Percentiles rank a stretch among this genome's conserved stretches.
These are phyloP conservation scores for Anethum foeniculum DNA, from an alignment of 140 eudicot genomes.

Conservation along the genomic window DNA sequence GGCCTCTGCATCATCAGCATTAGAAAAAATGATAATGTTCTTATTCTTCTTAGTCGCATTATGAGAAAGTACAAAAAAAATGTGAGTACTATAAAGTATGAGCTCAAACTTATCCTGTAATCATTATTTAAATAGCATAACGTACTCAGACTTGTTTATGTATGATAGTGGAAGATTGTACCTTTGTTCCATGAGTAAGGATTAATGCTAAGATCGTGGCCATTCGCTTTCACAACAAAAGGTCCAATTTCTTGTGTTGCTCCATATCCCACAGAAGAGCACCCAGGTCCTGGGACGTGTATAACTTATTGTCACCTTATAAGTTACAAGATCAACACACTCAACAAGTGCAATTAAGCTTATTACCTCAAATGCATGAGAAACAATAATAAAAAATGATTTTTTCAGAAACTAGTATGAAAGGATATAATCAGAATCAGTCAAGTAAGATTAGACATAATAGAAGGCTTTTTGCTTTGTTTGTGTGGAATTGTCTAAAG, in stretches of 20 bases:
- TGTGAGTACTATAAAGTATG: background rate
- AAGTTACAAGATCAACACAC: slow-evolving; percentile 25
- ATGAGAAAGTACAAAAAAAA: background rate
- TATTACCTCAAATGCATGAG: slow-evolving; percentile 18
- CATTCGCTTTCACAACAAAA: slow-evolving; percentile 53
- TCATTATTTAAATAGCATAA: background rate
- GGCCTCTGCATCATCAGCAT: slow-evolving; percentile 61
- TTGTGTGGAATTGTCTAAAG: slow-evolving; percentile 17
- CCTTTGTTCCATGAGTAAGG: slow-evolving; percentile 76
- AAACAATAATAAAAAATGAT: slow-evolving; percentile 12
- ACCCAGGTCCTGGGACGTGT: slow-evolving; percentile 76
- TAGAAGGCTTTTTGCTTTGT: slow-evolving; percentile 13
- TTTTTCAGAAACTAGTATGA: slow-evolving; percentile 17
- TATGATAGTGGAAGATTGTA: slow-evolving; percentile 14
- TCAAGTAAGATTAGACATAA: background rate
- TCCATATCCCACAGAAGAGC: slow-evolving; percentile 99
- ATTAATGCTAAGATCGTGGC: slow-evolving; percentile 47
- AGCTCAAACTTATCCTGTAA: background rate
- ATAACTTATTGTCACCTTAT: slow-evolving; percentile 35
- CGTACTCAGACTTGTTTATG: background rate
- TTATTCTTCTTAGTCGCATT: background rate
- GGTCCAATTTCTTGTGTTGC: slow-evolving; percentile 99
- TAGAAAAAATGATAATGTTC: slow-evolving; percentile 1
- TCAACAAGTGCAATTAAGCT: slow-evolving; percentile 20
- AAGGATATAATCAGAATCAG: slow-evolving; percentile 7